Conservation (phyloP, 768 basidiomycete species). For the Boletus tomentosulus region DNA sequence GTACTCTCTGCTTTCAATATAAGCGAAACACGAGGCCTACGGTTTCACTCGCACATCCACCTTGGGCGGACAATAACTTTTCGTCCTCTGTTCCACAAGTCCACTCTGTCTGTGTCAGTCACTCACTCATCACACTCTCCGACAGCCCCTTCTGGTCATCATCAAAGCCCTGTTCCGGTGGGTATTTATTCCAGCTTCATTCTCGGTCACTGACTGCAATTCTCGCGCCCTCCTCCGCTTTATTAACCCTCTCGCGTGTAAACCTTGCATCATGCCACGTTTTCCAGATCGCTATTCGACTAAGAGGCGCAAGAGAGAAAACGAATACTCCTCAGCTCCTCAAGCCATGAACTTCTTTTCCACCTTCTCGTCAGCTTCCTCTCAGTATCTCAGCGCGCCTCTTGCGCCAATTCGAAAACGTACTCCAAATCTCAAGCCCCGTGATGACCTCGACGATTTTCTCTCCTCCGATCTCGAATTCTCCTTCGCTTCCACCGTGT, state of each 20-base stretch:
- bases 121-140: slow-evolving; percentile 16
- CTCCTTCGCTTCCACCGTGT: slow-evolving; percentile 81
- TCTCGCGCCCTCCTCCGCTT: slow-evolving; percentile 2
- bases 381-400: slow-evolving; percentile 41
- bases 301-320: slow-evolving; percentile 46
- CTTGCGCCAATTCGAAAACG: slow-evolving; percentile 45
- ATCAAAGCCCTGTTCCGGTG: slow-evolving; percentile 22
- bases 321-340: slow-evolving; percentile 24
- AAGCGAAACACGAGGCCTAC: slow-evolving; percentile 25
- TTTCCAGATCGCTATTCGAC: slow-evolving; percentile 38
- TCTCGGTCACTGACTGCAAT: slow-evolving; percentile 11
- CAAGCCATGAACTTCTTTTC: slow-evolving; percentile 56
- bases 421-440: slow-evolving; percentile 39
- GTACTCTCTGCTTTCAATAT: slow-evolving; percentile 1
- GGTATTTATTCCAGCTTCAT: slow-evolving; percentile 27
- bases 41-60: slow-evolving; percentile 9
- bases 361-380: slow-evolving; percentile 36
- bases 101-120: slow-evolving; percentile 17
- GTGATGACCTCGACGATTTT: slow-evolving; percentile 60
- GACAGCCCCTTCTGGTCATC: slow-evolving; percentile 25
- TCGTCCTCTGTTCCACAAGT: slow-evolving; percentile 18
- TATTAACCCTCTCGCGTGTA: slow-evolving; percentile 15
- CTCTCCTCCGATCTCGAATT: slow-evolving; percentile 74
- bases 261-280: slow-evolving; percentile 34
- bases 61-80: slow-evolving; percentile 27